phyloP scores from a whole-genome alignment of 495 filamentous ascomycete genomes.

The Penicillium simplicissimum region DNA sequence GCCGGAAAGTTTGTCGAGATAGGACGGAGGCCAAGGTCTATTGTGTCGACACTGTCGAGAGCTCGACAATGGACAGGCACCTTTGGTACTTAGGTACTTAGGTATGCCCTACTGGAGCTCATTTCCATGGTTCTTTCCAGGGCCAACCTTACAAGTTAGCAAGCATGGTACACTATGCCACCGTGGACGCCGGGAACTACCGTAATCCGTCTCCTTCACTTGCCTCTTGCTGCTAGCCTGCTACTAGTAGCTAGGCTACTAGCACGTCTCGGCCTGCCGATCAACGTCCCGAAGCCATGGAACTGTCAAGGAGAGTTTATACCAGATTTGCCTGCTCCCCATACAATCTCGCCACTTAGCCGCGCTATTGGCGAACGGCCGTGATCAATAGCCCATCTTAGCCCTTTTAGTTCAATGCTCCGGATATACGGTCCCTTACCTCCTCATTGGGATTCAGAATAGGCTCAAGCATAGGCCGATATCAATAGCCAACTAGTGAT shows the following conservation, averaged over 20 bases:
- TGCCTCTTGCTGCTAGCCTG: slow-evolving; percentile 9
- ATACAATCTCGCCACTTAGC: neutral
- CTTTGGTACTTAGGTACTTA: neutral
- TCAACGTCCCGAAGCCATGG: neutral
- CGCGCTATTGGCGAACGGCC: neutral
- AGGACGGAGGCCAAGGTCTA: neutral
- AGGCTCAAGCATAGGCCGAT: neutral
- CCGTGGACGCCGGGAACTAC: neutral
- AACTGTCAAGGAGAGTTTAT: slow-evolving; percentile 5
- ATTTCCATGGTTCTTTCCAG: slow-evolving; percentile 2
- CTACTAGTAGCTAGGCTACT: neutral
- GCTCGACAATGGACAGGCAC: too few species aligned
- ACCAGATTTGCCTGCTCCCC: neutral
- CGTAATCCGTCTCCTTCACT: slow-evolving; percentile 7
- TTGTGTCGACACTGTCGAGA: neutral
- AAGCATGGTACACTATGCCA: too few species aligned
- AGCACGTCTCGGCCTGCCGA: slow-evolving; percentile 7
- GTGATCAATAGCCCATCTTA: neutral
- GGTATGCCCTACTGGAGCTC: neutral
- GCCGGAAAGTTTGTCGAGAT: neutral
- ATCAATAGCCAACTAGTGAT: neutral
- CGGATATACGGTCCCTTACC: neutral
- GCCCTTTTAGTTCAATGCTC: neutral
- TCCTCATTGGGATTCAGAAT: neutral
- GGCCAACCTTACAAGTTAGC: neutral